Evolutionary conservation across 805 yeast genomes (phyloP), one percentile per base, ranked within the genome.

Genomic region (Ogataea nonfermentans): DNA sequence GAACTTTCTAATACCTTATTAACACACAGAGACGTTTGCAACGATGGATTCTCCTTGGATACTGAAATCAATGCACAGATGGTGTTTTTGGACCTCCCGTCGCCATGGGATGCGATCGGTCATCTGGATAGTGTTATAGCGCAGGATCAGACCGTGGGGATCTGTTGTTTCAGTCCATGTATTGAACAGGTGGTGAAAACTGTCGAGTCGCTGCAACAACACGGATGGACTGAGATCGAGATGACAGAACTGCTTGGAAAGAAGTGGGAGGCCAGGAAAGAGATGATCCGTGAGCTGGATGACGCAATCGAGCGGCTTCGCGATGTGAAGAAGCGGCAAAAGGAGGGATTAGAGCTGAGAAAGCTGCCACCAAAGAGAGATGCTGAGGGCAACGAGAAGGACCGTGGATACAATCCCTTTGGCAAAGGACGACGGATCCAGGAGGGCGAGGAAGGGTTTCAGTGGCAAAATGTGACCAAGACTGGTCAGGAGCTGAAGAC

Each of bases 161-260:
- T 93, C 38, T 93, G 99, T 64, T 93, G 99, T 63, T 93, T 93
- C 58, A 86, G 95, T 27, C 99, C 99, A 8, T 93, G 99, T 63
- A 85, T 93, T 33, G 99, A 93, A 64, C 99, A 93, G 66, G 99
- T 93, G 3, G 83, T 83, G 42, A 82, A 85, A 57, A 86, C 98
- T 0, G 79, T 91, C 9, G 82, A 77, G 48, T 82, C 85, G 0
- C 66, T 93, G 42, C 80, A 82, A 49, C 73, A 68, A 24, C 60
- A 80, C 29, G 96, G 95, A 1, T 93, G 97, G 96, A 72, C 76
- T 4, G 73, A 77, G 12, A 79, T 93, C 15, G 96, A 93, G 62
- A 85, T 88, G 90, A 95, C 91, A 3, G 98, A 91, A 57, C 81
- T 89, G 34, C 81, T 84, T 29, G 87, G 90, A 6, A 78, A 75